Evolutionary conservation across 2,329 filamentous ascomycete genomes (phyloP), one percentile per base, ranked within the genome.

Genomic region (Ophiostoma ips): DNA sequence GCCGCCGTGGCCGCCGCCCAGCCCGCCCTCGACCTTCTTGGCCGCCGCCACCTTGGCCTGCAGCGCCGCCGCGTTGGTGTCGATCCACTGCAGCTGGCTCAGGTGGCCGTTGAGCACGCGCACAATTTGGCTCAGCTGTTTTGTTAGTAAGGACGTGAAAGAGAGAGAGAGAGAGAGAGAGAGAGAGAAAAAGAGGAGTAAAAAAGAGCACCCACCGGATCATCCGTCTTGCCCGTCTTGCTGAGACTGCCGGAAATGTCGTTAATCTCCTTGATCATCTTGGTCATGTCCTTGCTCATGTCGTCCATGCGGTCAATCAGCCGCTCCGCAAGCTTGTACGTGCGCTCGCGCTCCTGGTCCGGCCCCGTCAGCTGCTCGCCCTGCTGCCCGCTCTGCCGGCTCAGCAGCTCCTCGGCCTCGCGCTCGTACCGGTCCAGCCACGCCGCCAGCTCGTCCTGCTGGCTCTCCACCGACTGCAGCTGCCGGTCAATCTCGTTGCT

Each of bases 201-300:
- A 28, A 30, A 41, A 28, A 16, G 5, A 31, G 35, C 24, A 75
- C 81, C 68, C 75, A 92, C 87, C 57, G 86, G 86, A 67, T 92
- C 87, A 64, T 92, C 86, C 28, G 86, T 78, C 67, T 94, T 94
- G 66, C 77, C 83, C 52, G 84, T 87, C 74, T 94, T 95, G 73
- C 81, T 90, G 57, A 98, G 70, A 21, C 82, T 87, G 50, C 85
- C 77, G n/a, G 87, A 92, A 55, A 94, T 90, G 58, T 83, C 80
- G 63, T 98, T 98, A 63, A 98, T 94, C 67, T 96, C 92, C 63
- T 94, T 89, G 59, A 98, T 94, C 88, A 98, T 96, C 68, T 87
- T 90, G 45, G 80, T 81, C 55, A 98, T 72, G 62, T 95, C 88
- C 63, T 87, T 86, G 61, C 87, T 88, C 79, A 96, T 94, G 59